Percentiles rank a stretch among this genome's conserved stretches.
Conservation (phyloP, 1,284 basidiomycete species). For the Mycosarcoma mackinlayi region DNA sequence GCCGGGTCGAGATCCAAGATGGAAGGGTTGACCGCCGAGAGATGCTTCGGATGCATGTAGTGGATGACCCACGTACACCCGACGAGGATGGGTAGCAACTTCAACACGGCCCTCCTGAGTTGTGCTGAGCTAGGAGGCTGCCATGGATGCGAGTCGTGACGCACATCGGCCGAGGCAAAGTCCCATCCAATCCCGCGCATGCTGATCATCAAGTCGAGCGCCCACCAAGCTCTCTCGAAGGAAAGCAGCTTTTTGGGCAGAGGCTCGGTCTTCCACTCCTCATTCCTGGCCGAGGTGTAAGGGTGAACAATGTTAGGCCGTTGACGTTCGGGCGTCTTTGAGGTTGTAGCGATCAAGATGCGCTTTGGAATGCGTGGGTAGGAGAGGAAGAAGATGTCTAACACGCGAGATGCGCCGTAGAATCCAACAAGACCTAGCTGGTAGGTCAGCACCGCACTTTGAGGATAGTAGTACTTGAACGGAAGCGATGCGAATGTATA, state of each 20-base stretch:
- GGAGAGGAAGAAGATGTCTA: conserved; percentile 54
- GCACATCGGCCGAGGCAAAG: conserved; percentile 50
- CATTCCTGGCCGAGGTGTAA: conserved; percentile 26
- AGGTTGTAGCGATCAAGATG: conserved; percentile 27
- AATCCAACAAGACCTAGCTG: conserved; percentile 49
- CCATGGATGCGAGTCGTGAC: conserved; percentile 54
- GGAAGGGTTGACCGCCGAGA: conserved; percentile 27
- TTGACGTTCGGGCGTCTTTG: conserved; percentile 13
- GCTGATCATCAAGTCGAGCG: conserved; percentile 53
- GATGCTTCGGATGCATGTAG: conserved; percentile 32
- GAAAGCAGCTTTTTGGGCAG: conserved; percentile 30
- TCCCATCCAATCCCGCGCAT: conserved; percentile 59
- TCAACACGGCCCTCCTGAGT: conserved; percentile 38
- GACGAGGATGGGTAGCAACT: conserved; percentile 41
- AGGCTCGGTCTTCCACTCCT: conserved; percentile 44
- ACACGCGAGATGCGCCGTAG: conserved; percentile 41
- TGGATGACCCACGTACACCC: conserved; percentile 34
- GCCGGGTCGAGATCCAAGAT: conserved; percentile 35
- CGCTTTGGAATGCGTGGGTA: conserved; percentile 41
- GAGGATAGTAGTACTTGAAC: conserved; percentile 46
- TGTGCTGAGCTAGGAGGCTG: conserved; percentile 46
- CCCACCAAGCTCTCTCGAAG: conserved; percentile 50
- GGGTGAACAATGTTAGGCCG: conserved; percentile 20
- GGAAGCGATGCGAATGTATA: conserved; percentile 45
- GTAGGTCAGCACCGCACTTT: conserved; percentile 48